These are phyloP conservation scores for Microbotryum intermedium DNA, from an alignment of 1,284 basidiomycete genomes.

Conservation along the genomic window DNA sequence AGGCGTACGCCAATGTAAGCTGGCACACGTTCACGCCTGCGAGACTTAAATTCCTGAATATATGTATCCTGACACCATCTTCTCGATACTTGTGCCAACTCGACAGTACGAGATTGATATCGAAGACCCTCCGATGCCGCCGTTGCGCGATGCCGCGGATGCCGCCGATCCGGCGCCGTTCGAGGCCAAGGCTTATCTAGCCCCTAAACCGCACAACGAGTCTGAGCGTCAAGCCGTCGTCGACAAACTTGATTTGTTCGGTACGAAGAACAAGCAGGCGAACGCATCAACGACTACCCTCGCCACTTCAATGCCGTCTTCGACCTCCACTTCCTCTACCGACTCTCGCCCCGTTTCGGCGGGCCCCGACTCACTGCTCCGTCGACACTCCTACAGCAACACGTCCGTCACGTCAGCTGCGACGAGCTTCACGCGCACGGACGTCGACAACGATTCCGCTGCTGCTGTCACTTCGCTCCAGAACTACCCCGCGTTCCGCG, in stretches of 20 bases:
- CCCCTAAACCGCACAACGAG: conserved; percentile 28
- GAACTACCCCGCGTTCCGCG: conserved; percentile 27
- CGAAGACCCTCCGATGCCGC: conserved; percentile 29
- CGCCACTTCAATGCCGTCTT: conserved; percentile 8
- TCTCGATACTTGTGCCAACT: not conserved
- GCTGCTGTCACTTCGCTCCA: conserved; percentile 5
- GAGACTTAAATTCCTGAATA: not conserved
- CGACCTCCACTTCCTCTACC: conserved; percentile 2
- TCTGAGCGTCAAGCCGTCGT: conserved; percentile 28
- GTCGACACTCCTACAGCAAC: conserved; percentile 2
- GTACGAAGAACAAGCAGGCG: conserved; percentile 11
- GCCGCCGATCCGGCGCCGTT: conserved; percentile 14
- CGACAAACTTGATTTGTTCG: conserved; percentile 30
- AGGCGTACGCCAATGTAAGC: conserved; percentile 27
- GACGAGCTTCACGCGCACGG: not conserved
- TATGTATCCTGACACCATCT: not conserved
- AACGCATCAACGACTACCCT: conserved; percentile 3
- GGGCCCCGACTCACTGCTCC: not conserved
- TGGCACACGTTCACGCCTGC: not conserved
- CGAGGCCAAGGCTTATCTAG: conserved; percentile 16
- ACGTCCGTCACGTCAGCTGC: not conserved
- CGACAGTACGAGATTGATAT: conserved; percentile 27
- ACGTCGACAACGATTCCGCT: not conserved
- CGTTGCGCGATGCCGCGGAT: not conserved
- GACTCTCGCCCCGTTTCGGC: not conserved